These are phyloP conservation scores for Plasmodium vivax DNA, from an alignment of 169 alveolate genomes.

Conservation along the genomic window DNA sequence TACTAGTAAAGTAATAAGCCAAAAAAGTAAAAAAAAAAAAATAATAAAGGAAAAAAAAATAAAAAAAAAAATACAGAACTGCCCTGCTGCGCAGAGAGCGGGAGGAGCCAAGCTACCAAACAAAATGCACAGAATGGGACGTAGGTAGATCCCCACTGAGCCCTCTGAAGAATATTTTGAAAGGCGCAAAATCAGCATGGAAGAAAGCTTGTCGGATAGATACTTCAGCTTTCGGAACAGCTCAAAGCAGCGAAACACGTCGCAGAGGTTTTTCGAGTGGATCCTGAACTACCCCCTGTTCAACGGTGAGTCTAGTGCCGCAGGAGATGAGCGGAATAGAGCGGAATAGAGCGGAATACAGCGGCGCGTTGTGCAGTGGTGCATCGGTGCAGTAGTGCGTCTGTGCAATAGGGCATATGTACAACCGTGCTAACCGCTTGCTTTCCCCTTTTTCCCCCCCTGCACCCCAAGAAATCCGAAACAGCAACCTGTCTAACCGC, in stretches of 20 bases:
- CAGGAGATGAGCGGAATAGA: neutral
- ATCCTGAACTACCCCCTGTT: conserved; percentile 71
- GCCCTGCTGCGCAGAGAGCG: neutral
- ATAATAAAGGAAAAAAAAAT: neutral
- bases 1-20: neutral
- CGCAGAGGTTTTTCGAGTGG: conserved; percentile 51
- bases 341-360: neutral
- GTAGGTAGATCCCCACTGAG: neutral
- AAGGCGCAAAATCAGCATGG: conserved; percentile 16
- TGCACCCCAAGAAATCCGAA: conserved; percentile 28
- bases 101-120: neutral
- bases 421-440: neutral
- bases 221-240: conserved; percentile 38
- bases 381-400: neutral
- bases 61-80: neutral
- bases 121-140: neutral
- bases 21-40: neutral
- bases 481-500: conserved; percentile 22
- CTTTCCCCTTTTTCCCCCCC: neutral
- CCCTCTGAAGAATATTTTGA: neutral
- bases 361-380: neutral
- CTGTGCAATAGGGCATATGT: neutral
- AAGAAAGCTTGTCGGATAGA: conserved; percentile 21
- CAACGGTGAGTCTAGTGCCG: conserved; percentile 32
- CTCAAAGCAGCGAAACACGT: conserved; percentile 18